phyloP scores from a whole-genome alignment of 345 rosid genomes.

The Abelmoschus esculentus region DNA sequence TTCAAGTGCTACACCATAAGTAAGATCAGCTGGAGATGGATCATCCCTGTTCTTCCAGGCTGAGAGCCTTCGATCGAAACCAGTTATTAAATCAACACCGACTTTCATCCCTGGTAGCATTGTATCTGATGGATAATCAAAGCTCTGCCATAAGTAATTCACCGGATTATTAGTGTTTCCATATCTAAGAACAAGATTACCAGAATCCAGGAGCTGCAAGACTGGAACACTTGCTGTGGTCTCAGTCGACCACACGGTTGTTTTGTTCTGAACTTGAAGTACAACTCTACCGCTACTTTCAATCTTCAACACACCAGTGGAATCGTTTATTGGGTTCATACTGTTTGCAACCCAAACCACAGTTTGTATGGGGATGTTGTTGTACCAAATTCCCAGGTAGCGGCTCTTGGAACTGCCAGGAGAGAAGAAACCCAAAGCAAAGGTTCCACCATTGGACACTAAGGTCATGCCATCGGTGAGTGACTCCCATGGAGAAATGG shows the following conservation, averaged over 20 bases:
- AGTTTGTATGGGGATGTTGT: too few species aligned
- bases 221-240: not conserved
- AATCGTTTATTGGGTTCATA: too few species aligned
- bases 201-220: conserved; percentile 14
- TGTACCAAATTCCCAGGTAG: too few species aligned
- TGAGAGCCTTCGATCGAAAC: not conserved
- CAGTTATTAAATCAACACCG: conserved; percentile 17
- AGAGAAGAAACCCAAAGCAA: too few species aligned
- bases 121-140: conserved; percentile 41
- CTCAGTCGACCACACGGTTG: not conserved
- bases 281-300: too few species aligned
- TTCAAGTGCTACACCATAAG: not conserved
- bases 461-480: too few species aligned
- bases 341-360: too few species aligned
- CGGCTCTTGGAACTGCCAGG: too few species aligned
- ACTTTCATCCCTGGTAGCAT: conserved; percentile 38
- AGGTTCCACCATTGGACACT: too few species aligned
- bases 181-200: conserved; percentile 31
- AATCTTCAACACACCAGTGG: too few species aligned
- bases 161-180: not conserved
- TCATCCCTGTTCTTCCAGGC: conserved; percentile 14
- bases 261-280: too few species aligned
- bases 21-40: conserved; percentile 11
- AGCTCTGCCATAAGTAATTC: conserved; percentile 40
- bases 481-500: too few species aligned